Percentiles rank a stretch among this genome's conserved stretches.
These are phyloP conservation scores for Neurospora intermedia DNA, from an alignment of 495 filamentous ascomycete species.

Conservation along the genomic window DNA sequence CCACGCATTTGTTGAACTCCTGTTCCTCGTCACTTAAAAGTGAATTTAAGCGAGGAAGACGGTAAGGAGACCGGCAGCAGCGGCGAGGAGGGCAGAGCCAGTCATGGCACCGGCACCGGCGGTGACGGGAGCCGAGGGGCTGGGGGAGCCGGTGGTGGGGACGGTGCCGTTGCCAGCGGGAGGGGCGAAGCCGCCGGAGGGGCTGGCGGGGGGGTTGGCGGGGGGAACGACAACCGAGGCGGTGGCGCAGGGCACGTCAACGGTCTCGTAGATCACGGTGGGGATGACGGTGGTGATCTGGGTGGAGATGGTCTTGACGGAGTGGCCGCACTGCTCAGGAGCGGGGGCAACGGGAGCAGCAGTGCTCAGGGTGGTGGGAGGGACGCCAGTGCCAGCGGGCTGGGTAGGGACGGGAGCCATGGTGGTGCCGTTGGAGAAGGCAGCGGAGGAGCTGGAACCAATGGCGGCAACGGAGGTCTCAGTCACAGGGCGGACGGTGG, in stretches of 20 bases:
- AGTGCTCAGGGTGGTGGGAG: conserved; percentile 3
- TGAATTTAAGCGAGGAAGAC: conserved; percentile 40
- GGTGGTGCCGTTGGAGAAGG: conserved; percentile 20
- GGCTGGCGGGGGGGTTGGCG: conserved; percentile 9
- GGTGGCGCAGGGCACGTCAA: conserved; percentile 31
- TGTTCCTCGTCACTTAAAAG: not conserved
- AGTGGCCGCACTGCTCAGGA: conserved; percentile 19
- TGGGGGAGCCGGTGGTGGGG: conserved; percentile 22
- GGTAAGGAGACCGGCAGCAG: conserved; percentile 40
- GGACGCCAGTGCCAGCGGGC: conserved; percentile 1
- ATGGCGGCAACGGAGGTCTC: conserved; percentile 8
- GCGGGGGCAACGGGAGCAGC: conserved; percentile 17
- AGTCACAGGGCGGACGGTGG: conserved; percentile 26
- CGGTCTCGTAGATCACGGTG: conserved; percentile 43
- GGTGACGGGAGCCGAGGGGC: conserved; percentile 29
- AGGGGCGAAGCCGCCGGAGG: conserved; percentile 19
- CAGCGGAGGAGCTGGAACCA: conserved; percentile 8
- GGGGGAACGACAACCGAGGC: conserved; percentile 3
- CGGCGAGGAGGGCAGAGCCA: conserved; percentile 36
- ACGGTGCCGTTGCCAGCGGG: conserved; percentile 22
- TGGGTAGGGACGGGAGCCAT: conserved; percentile 11
- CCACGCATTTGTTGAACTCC: not conserved
- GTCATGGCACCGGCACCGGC: conserved; percentile 35
- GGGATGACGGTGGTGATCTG: conserved; percentile 40
- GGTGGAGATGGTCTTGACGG: conserved; percentile 31